Evolutionary conservation across 1,139 yeast genomes (phyloP).

Genomic region (Kurtzmaniella natalensis): DNA sequence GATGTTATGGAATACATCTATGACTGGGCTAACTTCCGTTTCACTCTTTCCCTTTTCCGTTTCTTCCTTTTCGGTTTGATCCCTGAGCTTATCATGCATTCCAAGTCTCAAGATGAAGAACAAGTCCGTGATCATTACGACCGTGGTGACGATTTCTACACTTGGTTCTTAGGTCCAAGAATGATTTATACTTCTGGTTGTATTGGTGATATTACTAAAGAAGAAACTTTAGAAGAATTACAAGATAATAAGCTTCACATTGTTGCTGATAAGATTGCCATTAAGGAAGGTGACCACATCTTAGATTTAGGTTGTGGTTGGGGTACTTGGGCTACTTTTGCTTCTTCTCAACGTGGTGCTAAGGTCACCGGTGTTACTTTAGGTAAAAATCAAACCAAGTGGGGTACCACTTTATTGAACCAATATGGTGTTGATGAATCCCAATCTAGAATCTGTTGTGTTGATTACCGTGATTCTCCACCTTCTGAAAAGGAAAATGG

Average conservation of each 20-base stretch:
- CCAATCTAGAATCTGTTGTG: slow-evolving; percentile 78
- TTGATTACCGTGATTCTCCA: slow-evolving; percentile 91
- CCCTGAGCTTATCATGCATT: slow-evolving; percentile 90
- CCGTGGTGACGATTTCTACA: slow-evolving; percentile 93
- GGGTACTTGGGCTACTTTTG: slow-evolving; percentile 89
- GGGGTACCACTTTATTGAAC: slow-evolving; percentile 72
- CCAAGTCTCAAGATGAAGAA: slow-evolving; percentile 92
- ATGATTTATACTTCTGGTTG: slow-evolving; percentile 92
- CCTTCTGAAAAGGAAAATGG: slow-evolving; percentile 53
- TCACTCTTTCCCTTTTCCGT: slow-evolving; percentile 73
- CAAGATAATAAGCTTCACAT: slow-evolving; percentile 88
- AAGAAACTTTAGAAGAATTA: slow-evolving; percentile 78
- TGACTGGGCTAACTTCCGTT: slow-evolving; percentile 84
- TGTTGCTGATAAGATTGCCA: slow-evolving; percentile 83
- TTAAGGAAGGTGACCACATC: slow-evolving; percentile 66
- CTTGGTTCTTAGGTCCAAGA: slow-evolving; percentile 92
- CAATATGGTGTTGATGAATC: slow-evolving; percentile 62
- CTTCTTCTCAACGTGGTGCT: slow-evolving; percentile 81
- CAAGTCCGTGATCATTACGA: slow-evolving; percentile 95
- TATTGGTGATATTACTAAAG: slow-evolving; percentile 63
- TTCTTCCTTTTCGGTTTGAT: slow-evolving; percentile 85
- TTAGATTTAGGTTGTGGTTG: slow-evolving; percentile 94
- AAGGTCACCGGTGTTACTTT: slow-evolving; percentile 84
- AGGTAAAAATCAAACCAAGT: slow-evolving; percentile 86
- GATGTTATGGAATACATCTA: slow-evolving; percentile 84